These are phyloP conservation scores for Curvularia verruculosa DNA, from an alignment of 2,329 filamentous ascomycete genomes.

Conservation along the genomic window DNA sequence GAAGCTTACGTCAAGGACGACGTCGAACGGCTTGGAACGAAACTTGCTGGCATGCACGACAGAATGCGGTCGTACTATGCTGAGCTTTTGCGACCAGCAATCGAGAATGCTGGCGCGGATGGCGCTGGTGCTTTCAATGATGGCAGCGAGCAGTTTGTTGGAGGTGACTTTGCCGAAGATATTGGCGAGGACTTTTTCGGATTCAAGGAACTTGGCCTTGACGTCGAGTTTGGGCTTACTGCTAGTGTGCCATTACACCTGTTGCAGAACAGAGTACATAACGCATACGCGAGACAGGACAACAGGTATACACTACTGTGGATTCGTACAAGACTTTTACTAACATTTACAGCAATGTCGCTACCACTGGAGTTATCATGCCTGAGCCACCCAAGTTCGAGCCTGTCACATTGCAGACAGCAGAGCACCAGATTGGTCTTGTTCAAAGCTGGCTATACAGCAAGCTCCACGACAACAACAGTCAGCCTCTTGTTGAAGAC, in stretches of 20 bases:
- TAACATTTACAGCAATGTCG: conserved; percentile 59
- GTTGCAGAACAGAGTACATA: conserved; percentile 87
- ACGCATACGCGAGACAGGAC: conserved; percentile 79
- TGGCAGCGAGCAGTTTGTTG: conserved; percentile 94
- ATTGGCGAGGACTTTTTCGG: conserved; percentile 99
- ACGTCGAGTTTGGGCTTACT: conserved; percentile 86
- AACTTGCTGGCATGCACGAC: conserved; percentile 85
- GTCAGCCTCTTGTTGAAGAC: conserved; percentile 87
- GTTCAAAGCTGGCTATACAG: conserved; percentile 90
- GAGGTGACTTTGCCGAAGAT: conserved; percentile 96
- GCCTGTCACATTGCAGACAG: conserved; percentile 77
- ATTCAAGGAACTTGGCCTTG: conserved; percentile 91
- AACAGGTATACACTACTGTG: conserved; percentile 55
- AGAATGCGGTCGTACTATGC: conserved; percentile 91
- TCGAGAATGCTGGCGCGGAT: conserved; percentile 77
- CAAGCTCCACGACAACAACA: conserved; percentile 83
- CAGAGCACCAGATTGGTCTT: conserved; percentile 81
- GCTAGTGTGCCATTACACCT: conserved; percentile 93
- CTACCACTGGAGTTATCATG: conserved; percentile 67
- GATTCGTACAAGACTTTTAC: conserved; percentile 7
- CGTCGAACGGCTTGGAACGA: conserved; percentile 81
- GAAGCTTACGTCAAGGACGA: conserved; percentile 92
- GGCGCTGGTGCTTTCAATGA: conserved; percentile 93
- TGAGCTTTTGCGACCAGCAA: conserved; percentile 89
- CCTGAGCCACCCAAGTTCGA: conserved; percentile 72